Evolutionary conservation across 768 basidiomycete species (phyloP).

Genomic region (Chlorophyllum brunneum): DNA sequence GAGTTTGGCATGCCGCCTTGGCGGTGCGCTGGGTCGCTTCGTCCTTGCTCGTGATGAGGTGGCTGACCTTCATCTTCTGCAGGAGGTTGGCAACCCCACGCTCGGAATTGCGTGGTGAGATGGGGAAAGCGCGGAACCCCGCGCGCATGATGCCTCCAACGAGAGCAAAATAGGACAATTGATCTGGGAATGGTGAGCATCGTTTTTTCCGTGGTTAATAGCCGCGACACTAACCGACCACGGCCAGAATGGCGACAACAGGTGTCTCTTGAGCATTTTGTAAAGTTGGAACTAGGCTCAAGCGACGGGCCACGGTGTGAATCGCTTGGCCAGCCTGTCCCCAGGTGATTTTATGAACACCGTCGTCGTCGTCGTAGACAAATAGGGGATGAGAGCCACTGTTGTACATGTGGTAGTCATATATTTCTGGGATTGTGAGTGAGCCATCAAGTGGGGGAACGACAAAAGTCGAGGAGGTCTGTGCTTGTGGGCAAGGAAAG

Average conservation of each 20-base stretch:
- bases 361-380: constrained; percentile 18
- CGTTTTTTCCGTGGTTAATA: neutral
- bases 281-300: constrained; percentile 1
- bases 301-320: constrained; percentile 14
- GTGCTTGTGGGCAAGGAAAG: constrained; percentile 13
- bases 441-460: constrained; percentile 30
- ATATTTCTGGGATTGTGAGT: constrained; percentile 29
- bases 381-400: constrained; percentile 27
- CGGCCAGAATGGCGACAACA: constrained; percentile 27
- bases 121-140: constrained; percentile 31
- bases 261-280: constrained; percentile 9
- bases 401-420: constrained; percentile 25
- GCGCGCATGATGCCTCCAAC: constrained; percentile 35
- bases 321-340: constrained; percentile 16
- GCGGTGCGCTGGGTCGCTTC: constrained; percentile 17
- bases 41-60: constrained; percentile 24
- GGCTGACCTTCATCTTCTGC: constrained; percentile 18
- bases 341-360: constrained; percentile 16
- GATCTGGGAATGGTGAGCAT: constrained; percentile 21
- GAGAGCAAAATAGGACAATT: constrained; percentile 28
- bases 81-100: constrained; percentile 44
- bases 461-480: constrained; percentile 5
- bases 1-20: constrained; percentile 12
- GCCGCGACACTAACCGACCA: constrained; percentile 18
- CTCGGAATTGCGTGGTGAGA: constrained; percentile 43